phyloP scores from a whole-genome alignment of 2,329 filamentous ascomycete species.

The Cyanodermella asteris region DNA sequence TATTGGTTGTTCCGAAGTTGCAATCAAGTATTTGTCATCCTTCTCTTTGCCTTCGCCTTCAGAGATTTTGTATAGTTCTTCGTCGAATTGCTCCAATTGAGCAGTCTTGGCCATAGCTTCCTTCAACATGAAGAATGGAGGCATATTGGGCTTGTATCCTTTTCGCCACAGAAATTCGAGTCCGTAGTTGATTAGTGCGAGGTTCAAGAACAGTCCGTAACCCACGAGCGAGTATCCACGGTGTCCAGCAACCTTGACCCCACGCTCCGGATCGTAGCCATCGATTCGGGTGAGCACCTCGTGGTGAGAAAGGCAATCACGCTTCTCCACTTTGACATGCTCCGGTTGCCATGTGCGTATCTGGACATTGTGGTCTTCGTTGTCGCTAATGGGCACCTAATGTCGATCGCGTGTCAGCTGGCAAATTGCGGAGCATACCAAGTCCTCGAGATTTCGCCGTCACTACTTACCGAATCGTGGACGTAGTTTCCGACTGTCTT shows the following conservation, averaged over 20 bases:
- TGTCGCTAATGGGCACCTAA: slow-evolving; percentile 56
- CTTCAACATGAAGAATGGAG: slow-evolving; percentile 85
- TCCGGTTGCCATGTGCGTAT: slow-evolving; percentile 64
- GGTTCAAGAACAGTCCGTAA: slow-evolving; percentile 79
- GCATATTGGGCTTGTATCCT: slow-evolving; percentile 64
- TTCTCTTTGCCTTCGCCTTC: slow-evolving; percentile 66
- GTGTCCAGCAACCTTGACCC: slow-evolving; percentile 46
- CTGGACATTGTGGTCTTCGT: slow-evolving; percentile 69
- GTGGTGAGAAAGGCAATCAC: slow-evolving; percentile 68
- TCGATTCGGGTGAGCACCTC: slow-evolving; percentile 43
- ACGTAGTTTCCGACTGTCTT: slow-evolving; percentile 80
- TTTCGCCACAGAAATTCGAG: slow-evolving; percentile 66
- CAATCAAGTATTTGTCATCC: slow-evolving; percentile 66
- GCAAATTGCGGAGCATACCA: too few relatives aligned
- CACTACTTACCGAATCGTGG: slow-evolving; percentile 68
- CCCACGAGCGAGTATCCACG: slow-evolving; percentile 32
- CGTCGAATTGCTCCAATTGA: slow-evolving; percentile 90
- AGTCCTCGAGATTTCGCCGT: too few relatives aligned
- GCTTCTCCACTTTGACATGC: slow-evolving; percentile 46
- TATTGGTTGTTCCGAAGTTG: slow-evolving; percentile 85
- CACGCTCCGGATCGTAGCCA: slow-evolving; percentile 29
- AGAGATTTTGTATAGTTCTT: slow-evolving; percentile 88
- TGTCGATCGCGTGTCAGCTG: too few relatives aligned
- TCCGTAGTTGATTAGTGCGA: slow-evolving; percentile 87
- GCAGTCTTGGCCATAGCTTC: slow-evolving; percentile 97